Base-by-base conservation (phyloP, 1,284 basidiomycete species). In the Abortiporus biennis region DNA sequence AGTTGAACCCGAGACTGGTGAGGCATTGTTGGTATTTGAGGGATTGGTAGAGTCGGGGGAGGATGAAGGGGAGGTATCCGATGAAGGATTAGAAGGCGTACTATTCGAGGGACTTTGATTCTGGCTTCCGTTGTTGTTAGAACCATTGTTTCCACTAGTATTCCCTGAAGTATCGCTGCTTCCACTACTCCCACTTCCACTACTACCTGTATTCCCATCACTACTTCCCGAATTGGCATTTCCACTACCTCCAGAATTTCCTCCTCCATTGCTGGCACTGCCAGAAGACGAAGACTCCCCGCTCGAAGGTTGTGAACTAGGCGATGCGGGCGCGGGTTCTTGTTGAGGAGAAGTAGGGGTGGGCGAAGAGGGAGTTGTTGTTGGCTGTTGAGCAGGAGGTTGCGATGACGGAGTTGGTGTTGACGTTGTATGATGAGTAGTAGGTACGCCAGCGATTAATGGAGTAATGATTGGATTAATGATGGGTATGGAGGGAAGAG, bases 401-500 rank as follows among this genome's bases (percentile, higher is more conserved):
- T 46, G 40, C 33, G 42, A 44, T 13, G 29, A 24, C 6, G 43
- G 36, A 15, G 29, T 37, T 15, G 44, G 30, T 19, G 50, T 36
- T 6, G 41, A 36, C 15, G 51, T 47, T 33, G 37, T 47, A 30
- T 43, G 44, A 15, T 36, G 30, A 32, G 55, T 60, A 29, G 43
- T 55, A 32, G 52, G 51, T 38, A 61, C 23, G 2, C 52, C 51
- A 3, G 55, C 52, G 42, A 74, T 42, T 12, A 76, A 15, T 21
- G 66, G 54, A 6, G 51, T 57, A 16, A 67, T 37, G 2, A 75
- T 11, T 2, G 66, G 63, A 22, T 54, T 56, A 25, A 74, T 51
- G 16, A 78, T 39, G 1, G 74, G 69, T 24, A 73, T 57, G 8
- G 66, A 63, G 13, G 69, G 69, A 24, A 71, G 37, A 11, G 64